A percentile compares a stretch with the other conserved stretches of the same genome.
phyloP scores from a whole-genome alignment of 768 basidiomycete species.

The Agaricus blazei region DNA sequence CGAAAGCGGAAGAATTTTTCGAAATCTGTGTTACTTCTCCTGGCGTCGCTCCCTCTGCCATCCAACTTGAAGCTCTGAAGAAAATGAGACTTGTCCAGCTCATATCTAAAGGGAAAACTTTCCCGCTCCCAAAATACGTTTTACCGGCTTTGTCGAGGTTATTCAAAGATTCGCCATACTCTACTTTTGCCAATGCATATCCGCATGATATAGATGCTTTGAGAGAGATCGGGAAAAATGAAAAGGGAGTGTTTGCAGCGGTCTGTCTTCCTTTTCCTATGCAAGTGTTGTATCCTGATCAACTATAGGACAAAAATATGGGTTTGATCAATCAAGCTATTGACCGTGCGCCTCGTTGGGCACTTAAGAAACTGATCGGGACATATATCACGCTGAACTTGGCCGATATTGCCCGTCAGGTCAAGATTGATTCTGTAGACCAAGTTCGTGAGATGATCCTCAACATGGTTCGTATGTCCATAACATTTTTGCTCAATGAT shows the following conservation, averaged over 20 bases:
- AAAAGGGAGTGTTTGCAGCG: constrained; percentile 42
- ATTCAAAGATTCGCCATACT: constrained; percentile 67
- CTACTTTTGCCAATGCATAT: constrained; percentile 58
- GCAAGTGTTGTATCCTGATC: background rate
- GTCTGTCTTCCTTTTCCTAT: constrained; percentile 30
- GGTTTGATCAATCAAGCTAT: constrained; percentile 68
- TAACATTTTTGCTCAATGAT: background rate
- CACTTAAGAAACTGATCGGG: constrained; percentile 72
- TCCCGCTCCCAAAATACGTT: constrained; percentile 70
- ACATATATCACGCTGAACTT: constrained; percentile 80
- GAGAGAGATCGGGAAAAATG: constrained; percentile 46
- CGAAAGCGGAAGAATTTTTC: constrained; percentile 69
- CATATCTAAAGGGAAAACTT: constrained; percentile 70
- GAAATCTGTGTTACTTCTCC: constrained; percentile 73
- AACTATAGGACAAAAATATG: constrained; percentile 58
- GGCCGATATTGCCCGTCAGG: constrained; percentile 58
- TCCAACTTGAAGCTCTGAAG: constrained; percentile 86
- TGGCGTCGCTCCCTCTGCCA: constrained; percentile 49
- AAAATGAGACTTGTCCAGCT: constrained; percentile 77
- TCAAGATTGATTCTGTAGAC: constrained; percentile 45
- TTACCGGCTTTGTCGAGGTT: constrained; percentile 50
- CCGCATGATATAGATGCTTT: constrained; percentile 48
- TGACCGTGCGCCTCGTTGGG: constrained; percentile 69
- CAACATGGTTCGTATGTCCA: constrained; percentile 54
- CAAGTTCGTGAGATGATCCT: constrained; percentile 57